phyloP scores from a whole-genome alignment of 306 rosid species.

The Abrus pulchellus region DNA sequence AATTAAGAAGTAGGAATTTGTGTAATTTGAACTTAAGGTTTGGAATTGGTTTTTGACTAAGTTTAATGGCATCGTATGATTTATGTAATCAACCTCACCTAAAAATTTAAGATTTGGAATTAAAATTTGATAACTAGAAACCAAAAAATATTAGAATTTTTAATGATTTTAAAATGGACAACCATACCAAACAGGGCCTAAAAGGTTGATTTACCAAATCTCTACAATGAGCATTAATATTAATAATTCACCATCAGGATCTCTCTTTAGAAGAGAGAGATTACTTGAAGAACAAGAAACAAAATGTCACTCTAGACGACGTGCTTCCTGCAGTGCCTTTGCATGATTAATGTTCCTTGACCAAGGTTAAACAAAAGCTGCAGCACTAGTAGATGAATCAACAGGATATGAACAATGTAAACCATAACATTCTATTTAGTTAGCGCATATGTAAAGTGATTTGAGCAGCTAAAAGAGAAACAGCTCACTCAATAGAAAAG shows the following conservation, averaged over 20 bases:
- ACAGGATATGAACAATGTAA: conserved; percentile 22
- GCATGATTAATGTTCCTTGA: conserved; percentile 13
- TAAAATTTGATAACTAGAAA: too few relatives aligned
- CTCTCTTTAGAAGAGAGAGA: conserved; percentile 20
- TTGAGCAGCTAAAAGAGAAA: conserved; percentile 36
- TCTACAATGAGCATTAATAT: conserved; percentile 8
- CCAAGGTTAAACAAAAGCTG: conserved; percentile 25
- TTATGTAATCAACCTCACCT: too few relatives aligned
- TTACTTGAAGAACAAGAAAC: conserved; percentile 32
- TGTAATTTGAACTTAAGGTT: too few relatives aligned
- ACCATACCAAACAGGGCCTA: too few relatives aligned
- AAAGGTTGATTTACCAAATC: not conserved
- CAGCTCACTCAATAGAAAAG: conserved; percentile 12
- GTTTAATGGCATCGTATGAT: too few relatives aligned
- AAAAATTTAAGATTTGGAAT: too few relatives aligned
- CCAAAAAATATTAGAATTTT: too few relatives aligned
- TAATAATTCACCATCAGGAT: not conserved
- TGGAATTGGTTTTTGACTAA: too few relatives aligned
- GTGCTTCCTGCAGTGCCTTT: not conserved
- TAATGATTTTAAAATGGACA: too few relatives aligned
- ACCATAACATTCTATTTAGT: conserved; percentile 20
- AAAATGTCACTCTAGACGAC: conserved; percentile 25
- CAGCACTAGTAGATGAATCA: conserved; percentile 32
- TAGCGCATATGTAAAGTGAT: conserved; percentile 2
- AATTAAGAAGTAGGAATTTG: too few relatives aligned